phyloP scores from a whole-genome alignment of 2,329 filamentous ascomycete species.

The Dryadomyces quercus-mongolicae region DNA sequence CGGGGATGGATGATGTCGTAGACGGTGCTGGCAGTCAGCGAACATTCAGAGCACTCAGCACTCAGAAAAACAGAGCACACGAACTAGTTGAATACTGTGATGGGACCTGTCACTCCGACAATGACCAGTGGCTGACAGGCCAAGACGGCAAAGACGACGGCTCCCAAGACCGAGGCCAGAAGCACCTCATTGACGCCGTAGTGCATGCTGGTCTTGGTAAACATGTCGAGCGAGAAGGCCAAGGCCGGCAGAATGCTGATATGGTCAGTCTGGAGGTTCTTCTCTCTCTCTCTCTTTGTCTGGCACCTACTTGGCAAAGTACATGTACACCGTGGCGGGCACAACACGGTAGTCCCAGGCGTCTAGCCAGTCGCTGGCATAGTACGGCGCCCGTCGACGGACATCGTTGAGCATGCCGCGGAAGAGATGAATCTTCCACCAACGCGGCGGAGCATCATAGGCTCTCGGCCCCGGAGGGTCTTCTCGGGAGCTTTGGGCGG shows the following conservation, averaged over 20 bases:
- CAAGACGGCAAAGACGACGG: constrained; percentile 68
- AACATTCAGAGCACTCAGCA: too few relatives aligned
- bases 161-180: constrained; percentile 71
- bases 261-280: neutral
- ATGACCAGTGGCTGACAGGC: constrained; percentile 81
- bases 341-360: constrained; percentile 86
- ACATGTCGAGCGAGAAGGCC: constrained; percentile 89
- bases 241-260: constrained; percentile 70
- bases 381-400: constrained; percentile 62
- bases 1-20: constrained; percentile 75
- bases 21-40: constrained; percentile 48
- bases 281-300: too few relatives aligned
- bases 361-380: constrained; percentile 72
- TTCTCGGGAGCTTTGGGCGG: too few relatives aligned
- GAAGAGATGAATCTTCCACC: constrained; percentile 69
- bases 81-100: constrained; percentile 84
- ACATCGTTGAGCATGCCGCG: constrained; percentile 72
- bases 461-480: too few relatives aligned
- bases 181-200: constrained; percentile 88
- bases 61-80: neutral
- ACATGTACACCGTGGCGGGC: constrained; percentile 84
- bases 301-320: constrained; percentile 69
- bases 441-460: constrained; percentile 20
- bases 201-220: constrained; percentile 70
- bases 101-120: constrained; percentile 81